These are phyloP conservation scores for Striga hermonthica DNA, from an alignment of 305 asterid species.

Conservation along the genomic window DNA sequence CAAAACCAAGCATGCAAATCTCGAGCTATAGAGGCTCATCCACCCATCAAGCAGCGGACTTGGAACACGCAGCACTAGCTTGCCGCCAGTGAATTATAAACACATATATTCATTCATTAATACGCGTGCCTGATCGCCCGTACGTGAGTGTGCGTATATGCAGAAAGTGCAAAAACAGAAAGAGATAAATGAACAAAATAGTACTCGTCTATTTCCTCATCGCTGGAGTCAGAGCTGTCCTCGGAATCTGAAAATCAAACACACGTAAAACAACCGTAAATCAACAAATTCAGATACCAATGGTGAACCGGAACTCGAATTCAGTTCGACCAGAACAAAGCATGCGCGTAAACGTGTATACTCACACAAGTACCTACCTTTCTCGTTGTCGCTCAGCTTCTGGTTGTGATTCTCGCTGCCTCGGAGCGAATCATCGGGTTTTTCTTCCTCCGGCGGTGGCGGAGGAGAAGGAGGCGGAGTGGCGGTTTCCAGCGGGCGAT, in stretches of 20 bases:
- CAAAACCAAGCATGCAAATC: constrained; percentile 43
- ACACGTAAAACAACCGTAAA: constrained; percentile 28
- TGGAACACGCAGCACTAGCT: constrained; percentile 15
- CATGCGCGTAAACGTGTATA: constrained; percentile 31
- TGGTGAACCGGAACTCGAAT: constrained; percentile 35
- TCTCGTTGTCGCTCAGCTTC: constrained; percentile 40
- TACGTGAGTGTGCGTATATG: constrained; percentile 28
- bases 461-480: constrained; percentile 50
- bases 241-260: constrained; percentile 74
- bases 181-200: constrained; percentile 27
- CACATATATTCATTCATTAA: constrained; percentile 28
- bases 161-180: constrained; percentile 17
- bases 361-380: constrained; percentile 43
- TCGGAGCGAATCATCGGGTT: constrained; percentile 49
- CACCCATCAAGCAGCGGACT: constrained; percentile 28
- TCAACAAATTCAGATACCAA: constrained; percentile 30
- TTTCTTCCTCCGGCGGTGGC: constrained; percentile 44
- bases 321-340: constrained; percentile 28
- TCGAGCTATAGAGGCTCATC: constrained; percentile 33
- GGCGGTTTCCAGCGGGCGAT: constrained; percentile 50
- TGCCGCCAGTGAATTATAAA: constrained; percentile 22
- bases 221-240: constrained; percentile 57
- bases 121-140: constrained; percentile 29
- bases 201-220: constrained; percentile 74
- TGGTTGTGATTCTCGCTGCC: constrained; percentile 52